These are phyloP conservation scores for Talaromyces sp. DNA, from an alignment of 2,329 filamentous ascomycete species.

Conservation along the genomic window DNA sequence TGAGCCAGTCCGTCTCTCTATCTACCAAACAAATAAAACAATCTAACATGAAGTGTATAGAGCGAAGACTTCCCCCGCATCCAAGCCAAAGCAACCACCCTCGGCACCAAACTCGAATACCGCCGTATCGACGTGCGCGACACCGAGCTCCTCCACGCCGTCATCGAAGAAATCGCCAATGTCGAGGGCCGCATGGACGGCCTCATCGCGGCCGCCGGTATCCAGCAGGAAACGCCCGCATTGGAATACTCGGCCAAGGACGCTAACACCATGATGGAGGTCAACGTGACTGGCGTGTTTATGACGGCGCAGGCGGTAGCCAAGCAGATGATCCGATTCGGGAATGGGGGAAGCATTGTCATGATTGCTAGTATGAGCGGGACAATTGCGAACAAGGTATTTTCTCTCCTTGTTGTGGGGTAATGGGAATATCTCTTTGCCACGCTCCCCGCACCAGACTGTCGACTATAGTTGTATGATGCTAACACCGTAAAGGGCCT, in stretches of 20 bases:
- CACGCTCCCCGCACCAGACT: neutral
- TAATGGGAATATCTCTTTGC: slow-evolving; percentile 1
- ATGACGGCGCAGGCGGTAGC: slow-evolving; percentile 63
- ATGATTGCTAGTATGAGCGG: slow-evolving; percentile 63
- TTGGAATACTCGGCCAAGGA: slow-evolving; percentile 69
- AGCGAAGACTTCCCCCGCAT: slow-evolving; percentile 62
- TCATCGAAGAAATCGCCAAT: slow-evolving; percentile 66
- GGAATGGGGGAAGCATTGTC: slow-evolving; percentile 58
- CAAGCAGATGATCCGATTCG: slow-evolving; percentile 61
- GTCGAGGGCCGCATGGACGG: slow-evolving; percentile 73
- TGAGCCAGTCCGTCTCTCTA: slow-evolving; percentile 31
- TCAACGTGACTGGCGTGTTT: slow-evolving; percentile 60
- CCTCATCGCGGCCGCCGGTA: slow-evolving; percentile 67
- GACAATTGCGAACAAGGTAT: slow-evolving; percentile 54
- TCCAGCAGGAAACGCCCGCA: slow-evolving; percentile 77
- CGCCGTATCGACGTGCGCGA: slow-evolving; percentile 77
- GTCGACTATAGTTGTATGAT: too few relatives aligned
- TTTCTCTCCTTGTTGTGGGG: slow-evolving; percentile 20
- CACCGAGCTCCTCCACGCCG: slow-evolving; percentile 61
- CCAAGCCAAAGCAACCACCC: slow-evolving; percentile 60
- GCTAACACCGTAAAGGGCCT: slow-evolving; percentile 31
- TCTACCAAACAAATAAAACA: slow-evolving; percentile 23
- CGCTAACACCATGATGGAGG: slow-evolving; percentile 60
- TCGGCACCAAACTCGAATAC: slow-evolving; percentile 69
- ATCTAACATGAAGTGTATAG: slow-evolving; percentile 49